These are phyloP conservation scores for Amanita fuliginea DNA, from an alignment of 768 basidiomycete species.

Conservation along the genomic window DNA sequence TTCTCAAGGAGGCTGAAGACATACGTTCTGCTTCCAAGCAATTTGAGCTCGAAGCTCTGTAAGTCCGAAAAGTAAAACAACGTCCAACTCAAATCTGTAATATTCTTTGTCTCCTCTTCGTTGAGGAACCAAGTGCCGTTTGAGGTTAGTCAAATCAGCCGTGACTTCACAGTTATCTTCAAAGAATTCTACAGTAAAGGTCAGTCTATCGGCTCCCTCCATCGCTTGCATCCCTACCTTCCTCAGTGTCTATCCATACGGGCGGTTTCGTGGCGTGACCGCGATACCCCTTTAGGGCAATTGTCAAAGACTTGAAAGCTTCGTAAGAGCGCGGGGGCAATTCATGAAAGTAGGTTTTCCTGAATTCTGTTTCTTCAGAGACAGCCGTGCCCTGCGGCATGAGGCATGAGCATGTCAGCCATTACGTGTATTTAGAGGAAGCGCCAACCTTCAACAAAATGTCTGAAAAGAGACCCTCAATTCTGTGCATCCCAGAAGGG, in stretches of 20 bases:
- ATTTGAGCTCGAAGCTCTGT: constrained; percentile 37
- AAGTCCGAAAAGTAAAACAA: constrained; percentile 31
- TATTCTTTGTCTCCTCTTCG: constrained; percentile 8
- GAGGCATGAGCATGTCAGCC: neutral
- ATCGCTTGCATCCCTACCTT: constrained; percentile 5
- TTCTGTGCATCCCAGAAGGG: neutral
- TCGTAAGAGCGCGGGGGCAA: neutral
- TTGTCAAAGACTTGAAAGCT: neutral
- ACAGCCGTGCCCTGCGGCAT: constrained; percentile 14
- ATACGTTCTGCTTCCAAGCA: constrained; percentile 30
- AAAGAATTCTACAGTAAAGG: constrained; percentile 19
- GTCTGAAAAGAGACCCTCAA: constrained; percentile 7
- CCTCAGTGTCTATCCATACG: constrained; percentile 13
- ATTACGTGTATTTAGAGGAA: no score
- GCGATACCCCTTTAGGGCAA: constrained; percentile 12
- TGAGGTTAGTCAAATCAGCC: constrained; percentile 11
- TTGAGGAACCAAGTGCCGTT: neutral
- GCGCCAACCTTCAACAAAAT: constrained; percentile 7
- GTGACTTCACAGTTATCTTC: constrained; percentile 16
- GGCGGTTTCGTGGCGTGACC: constrained; percentile 10
- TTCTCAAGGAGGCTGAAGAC: neutral
- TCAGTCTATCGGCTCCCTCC: neutral
- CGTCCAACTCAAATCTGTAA: constrained; percentile 20
- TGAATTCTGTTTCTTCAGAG: constrained; percentile 15
- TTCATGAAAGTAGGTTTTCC: constrained; percentile 2